phyloP scores from a whole-genome alignment of 2,329 filamentous ascomycete species.

The Nannizziopsis barbatae region DNA sequence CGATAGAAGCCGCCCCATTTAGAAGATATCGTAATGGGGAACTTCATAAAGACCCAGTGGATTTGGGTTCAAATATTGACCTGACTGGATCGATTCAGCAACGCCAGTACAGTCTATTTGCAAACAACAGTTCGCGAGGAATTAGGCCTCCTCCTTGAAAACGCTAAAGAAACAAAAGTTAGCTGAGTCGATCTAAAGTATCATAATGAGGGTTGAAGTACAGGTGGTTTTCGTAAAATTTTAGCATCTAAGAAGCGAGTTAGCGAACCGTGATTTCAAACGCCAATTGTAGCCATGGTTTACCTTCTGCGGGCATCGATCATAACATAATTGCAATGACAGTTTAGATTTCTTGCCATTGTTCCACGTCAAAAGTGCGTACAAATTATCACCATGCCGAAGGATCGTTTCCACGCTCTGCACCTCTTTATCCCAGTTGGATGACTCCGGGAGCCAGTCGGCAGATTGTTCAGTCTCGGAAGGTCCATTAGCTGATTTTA shows the following conservation, averaged over 20 bases:
- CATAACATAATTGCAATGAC: slow-evolving; percentile 31
- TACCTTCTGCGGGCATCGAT: slow-evolving; percentile 35
- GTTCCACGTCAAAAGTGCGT: slow-evolving; percentile 35
- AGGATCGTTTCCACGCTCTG: slow-evolving; percentile 35
- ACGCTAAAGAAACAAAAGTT: slow-evolving; percentile 18
- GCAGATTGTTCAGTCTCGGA: slow-evolving; percentile 1
- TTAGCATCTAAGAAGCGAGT: slow-evolving; percentile 31
- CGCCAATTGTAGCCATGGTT: slow-evolving; percentile 9
- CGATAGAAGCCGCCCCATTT: too few relatives aligned
- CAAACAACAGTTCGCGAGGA: too few relatives aligned
- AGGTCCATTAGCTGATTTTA: not conserved
- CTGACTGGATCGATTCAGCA: not conserved
- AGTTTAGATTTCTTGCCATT: slow-evolving; percentile 37
- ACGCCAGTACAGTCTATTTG: too few relatives aligned
- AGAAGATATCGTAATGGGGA: too few relatives aligned
- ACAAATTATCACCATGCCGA: slow-evolving; percentile 27
- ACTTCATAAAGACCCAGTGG: too few relatives aligned
- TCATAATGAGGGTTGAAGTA: slow-evolving; percentile 22
- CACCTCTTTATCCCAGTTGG: slow-evolving; percentile 36
- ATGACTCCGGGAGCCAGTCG: not conserved
- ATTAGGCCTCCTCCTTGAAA: slow-evolving; percentile 25
- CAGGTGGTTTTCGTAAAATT: slow-evolving; percentile 41
- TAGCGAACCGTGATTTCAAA: slow-evolving; percentile 13
- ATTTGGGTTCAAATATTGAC: not conserved
- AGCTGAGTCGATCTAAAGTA: slow-evolving; percentile 8